Evolutionary conservation across 768 basidiomycete genomes (phyloP).

Genomic region (Multifurca ochricompacta): DNA sequence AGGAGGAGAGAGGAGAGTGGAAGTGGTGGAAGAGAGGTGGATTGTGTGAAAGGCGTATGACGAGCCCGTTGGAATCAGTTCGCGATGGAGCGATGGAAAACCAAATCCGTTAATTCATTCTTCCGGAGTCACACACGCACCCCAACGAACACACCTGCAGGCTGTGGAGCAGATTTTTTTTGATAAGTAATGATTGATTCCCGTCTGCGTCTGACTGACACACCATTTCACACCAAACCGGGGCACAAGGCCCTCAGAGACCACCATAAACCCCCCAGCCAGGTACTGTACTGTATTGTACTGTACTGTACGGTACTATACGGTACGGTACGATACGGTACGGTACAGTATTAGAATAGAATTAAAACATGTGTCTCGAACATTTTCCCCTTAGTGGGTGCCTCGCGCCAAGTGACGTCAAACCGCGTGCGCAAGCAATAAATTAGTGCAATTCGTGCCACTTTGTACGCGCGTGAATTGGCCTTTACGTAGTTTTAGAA

Average conservation of each 20-base stretch:
- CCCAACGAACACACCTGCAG: neutral
- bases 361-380: no score
- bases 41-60: neutral
- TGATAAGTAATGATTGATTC: no score
- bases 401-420: conserved; percentile 7
- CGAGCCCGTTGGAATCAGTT: neutral
- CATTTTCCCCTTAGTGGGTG: neutral
- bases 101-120: conserved; percentile 7
- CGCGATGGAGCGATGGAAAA: neutral
- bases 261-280: no score
- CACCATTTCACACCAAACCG: conserved; percentile 5
- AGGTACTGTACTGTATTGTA: no score
- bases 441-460: neutral
- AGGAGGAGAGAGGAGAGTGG: neutral
- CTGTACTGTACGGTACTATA: no score
- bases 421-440: neutral
- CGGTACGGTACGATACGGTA: no score
- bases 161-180: conserved; percentile 8
- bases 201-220: no score
- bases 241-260: conserved; percentile 9
- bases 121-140: neutral
- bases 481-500: neutral
- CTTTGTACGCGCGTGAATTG: neutral
- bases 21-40: neutral
- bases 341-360: no score